phyloP scores from a whole-genome alignment of 768 basidiomycete genomes.

The Asterophora parasitica region DNA sequence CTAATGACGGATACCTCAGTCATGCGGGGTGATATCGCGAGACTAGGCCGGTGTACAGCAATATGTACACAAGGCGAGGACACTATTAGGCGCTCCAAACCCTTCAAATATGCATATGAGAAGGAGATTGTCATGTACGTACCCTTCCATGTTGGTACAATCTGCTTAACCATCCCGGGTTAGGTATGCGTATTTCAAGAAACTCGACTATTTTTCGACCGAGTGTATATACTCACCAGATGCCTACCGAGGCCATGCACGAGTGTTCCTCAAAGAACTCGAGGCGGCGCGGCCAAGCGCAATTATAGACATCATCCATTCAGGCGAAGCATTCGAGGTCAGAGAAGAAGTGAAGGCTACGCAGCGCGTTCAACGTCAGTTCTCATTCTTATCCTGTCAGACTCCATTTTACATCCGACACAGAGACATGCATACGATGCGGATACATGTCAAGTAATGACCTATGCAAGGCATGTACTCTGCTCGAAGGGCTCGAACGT shows the following conservation, averaged over 20 bases:
- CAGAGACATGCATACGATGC: slow-evolving; percentile 89
- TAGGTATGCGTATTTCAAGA: slow-evolving; percentile 99
- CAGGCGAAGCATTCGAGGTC: slow-evolving; percentile 88
- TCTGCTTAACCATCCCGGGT: background rate
- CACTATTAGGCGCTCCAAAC: slow-evolving; percentile 94
- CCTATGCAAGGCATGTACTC: slow-evolving; percentile 92
- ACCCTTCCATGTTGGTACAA: background rate
- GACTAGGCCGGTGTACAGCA: slow-evolving; percentile 87
- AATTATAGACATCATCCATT: slow-evolving; percentile 97
- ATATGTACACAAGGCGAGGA: slow-evolving; percentile 97
- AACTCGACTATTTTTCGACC: slow-evolving; percentile 97
- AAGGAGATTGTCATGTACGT: slow-evolving; percentile 98
- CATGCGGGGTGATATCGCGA: slow-evolving; percentile 95
- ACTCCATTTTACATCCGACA: slow-evolving; percentile 3
- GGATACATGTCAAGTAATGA: slow-evolving; percentile 96
- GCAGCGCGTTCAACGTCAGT: slow-evolving; percentile 82
- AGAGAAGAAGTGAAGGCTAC: slow-evolving; percentile 79
- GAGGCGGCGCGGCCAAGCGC: slow-evolving; percentile 92
- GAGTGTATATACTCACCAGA: slow-evolving; percentile 99
- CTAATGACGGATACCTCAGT: slow-evolving; percentile 44
- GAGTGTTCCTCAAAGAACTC: slow-evolving; percentile 90
- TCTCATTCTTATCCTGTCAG: background rate
- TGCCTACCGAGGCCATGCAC: slow-evolving; percentile 95
- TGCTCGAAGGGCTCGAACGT: slow-evolving; percentile 86
- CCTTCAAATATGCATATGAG: slow-evolving; percentile 99